These are phyloP conservation scores for Xylariales sp. DNA, from an alignment of 2,329 filamentous ascomycete genomes.

Conservation along the genomic window DNA sequence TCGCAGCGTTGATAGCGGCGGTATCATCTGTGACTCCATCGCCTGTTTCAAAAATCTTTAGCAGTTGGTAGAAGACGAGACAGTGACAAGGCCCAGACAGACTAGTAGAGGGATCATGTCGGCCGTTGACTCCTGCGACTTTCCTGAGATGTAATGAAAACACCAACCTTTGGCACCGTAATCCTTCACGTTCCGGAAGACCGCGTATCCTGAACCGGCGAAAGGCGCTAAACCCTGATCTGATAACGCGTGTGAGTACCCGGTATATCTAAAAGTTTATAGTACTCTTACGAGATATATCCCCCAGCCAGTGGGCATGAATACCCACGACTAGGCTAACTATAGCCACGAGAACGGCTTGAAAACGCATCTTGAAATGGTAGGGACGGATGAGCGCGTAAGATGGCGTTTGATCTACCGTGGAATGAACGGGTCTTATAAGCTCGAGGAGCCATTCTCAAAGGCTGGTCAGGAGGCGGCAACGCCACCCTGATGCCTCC, in stretches of 20 bases:
- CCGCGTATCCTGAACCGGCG: conserved; percentile 33
- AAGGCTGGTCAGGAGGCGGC: not conserved
- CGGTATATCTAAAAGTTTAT: not conserved
- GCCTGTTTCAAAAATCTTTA: conserved; percentile 22
- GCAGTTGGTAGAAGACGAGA: too few relatives aligned
- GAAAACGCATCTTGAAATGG: conserved; percentile 23
- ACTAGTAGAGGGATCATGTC: too few relatives aligned
- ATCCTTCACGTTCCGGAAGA: conserved; percentile 44
- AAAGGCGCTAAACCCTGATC: conserved; percentile 41
- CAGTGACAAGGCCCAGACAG: too few relatives aligned
- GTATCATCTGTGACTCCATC: conserved; percentile 43
- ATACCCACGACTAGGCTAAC: conserved; percentile 24
- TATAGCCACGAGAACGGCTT: conserved; percentile 23
- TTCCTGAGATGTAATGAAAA: too few relatives aligned
- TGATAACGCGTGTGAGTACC: conserved; percentile 11
- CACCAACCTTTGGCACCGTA: conserved; percentile 38
- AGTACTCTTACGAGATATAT: conserved; percentile 20
- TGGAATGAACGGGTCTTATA: conserved; percentile 5
- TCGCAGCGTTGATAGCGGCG: conserved; percentile 40
- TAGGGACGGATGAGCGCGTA: not conserved
- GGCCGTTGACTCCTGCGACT: too few relatives aligned
- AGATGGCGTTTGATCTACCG: not conserved
- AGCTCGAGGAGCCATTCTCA: not conserved
- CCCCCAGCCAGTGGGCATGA: conserved; percentile 28
- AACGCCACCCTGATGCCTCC: not conserved